Base-by-base conservation (phyloP, 805 yeast genomes). In the Monosporozyma servazzii region DNA sequence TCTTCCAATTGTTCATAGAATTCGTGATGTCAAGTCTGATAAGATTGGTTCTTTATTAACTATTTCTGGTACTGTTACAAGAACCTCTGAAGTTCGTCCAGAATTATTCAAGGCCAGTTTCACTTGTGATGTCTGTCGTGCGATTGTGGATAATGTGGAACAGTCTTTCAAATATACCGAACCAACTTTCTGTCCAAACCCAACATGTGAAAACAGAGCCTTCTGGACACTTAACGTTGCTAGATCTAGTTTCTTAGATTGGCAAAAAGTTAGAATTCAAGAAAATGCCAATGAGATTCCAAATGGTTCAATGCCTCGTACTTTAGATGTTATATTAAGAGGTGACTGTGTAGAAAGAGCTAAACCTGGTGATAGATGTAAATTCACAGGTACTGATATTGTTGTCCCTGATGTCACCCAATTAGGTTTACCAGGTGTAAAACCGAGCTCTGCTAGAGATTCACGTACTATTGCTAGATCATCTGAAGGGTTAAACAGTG, bases 281-380 rank as follows among this genome's bases (percentile, higher is more conserved):
- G 99, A 91, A 64, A 93, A 91, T 63, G 83, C 97, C n/a, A 86
- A 76, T 59, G 98, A 91, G 69, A 91, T 91, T 52, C 99, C 99
- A 27, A 88, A 96, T 0, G 99, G 99, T 29, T 89, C 97, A 3
- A 91, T 91, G 99, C 99, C 99, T 25, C 80, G 99, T 67, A 91
- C 96, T 1, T 69, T 91, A 61, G 99, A 91, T 66, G 91, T 91
- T 23, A 86, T 91, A 48, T 71, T 91, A 53, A 77, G 99, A 60
- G 98, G 98, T 48, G 97, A 91, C 58, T 77, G 88, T 50, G 98
- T 93, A 8, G 99, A 91, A 65, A 77, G 89, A 57, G 97, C 97
- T 2, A 93, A 91, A 68, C 97, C 99, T 1, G 99, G 99, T 58
- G 98, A 91, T 69, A 86, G 88, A 66, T 87, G 96, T 71, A 80